Base-by-base conservation (phyloP, 352 stramenopile species). In the Thalassiosira livingstoniorum region DNA sequence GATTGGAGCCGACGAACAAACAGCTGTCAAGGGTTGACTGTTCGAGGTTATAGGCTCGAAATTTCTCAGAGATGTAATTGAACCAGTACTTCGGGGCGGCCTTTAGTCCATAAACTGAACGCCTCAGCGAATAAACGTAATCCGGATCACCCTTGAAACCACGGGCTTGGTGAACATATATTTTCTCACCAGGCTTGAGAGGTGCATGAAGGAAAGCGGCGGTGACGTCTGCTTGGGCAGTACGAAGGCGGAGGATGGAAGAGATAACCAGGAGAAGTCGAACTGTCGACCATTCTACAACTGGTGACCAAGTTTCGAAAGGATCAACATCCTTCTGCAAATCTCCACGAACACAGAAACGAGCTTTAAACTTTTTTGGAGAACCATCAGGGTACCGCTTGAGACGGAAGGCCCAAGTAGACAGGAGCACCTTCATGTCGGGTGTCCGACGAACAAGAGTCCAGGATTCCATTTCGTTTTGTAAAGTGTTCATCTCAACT, bases 361-460 rank as follows among this genome's bases (percentile, higher is more conserved):
- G 1, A 45, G 70, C 84, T 67, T 90, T 90, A 31, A 77, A 82
- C 62, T 87, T 87, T 23, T 64, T 63, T n/a, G 80, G 34, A 10
- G 0, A 54, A 18, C 77, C 72, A 80, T 83, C 68, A 11, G 73
- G 77, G 5, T 35, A 39, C 2, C 55, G 51, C n/a, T 78, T 78
- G 13, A 68, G 7, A 7, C 61, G 51, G 58, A 78, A 78, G 7
- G 47, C 69, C 55, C 69, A 78, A 61, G 39, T 69, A 27, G n/a
- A 31, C 4, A 7, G 5, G 32, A 78, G 55, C 1, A 78, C 54
- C n/a, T 74, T 74, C 75, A 78, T 78, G 4, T 37, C 23, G 15
- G 25, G 37, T 23, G 29, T 39, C 4, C 23, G 45, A 43, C 2
- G 21, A 35, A 73, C 47, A 35, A 60, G 13, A 45, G 55, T 11